Evolutionary conservation across 1,284 basidiomycete genomes (phyloP).

Genomic region (Ustilago crameri): DNA sequence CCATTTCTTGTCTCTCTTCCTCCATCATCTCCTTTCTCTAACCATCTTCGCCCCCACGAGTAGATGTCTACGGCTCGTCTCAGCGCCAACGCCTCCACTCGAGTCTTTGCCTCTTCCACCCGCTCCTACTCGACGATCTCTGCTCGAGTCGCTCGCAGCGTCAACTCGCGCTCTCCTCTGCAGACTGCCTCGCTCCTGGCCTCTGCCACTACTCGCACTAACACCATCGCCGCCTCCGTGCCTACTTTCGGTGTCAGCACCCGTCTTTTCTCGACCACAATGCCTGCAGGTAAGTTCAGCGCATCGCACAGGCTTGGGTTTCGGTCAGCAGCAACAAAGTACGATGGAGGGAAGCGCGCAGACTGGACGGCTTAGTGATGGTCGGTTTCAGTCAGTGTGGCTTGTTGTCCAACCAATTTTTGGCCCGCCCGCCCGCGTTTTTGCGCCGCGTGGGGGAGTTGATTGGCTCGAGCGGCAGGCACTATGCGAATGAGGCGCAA

Average conservation of each 20-base stretch:
- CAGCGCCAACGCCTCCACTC: slow-evolving; percentile 33
- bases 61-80: slow-evolving; percentile 49
- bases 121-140: slow-evolving; percentile 39
- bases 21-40: neutral
- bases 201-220: slow-evolving; percentile 17
- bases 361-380: too few species aligned
- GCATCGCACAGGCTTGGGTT: too few species aligned
- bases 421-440: too few species aligned
- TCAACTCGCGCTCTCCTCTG: slow-evolving; percentile 15
- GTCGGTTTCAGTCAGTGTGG: too few species aligned
- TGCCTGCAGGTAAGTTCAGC: slow-evolving; percentile 41
- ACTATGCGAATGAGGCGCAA: too few species aligned
- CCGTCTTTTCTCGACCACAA: slow-evolving; percentile 40
- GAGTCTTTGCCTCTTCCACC: slow-evolving; percentile 23
- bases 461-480: too few species aligned
- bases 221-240: slow-evolving; percentile 6
- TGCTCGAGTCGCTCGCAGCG: slow-evolving; percentile 38
- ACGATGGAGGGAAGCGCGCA: too few species aligned
- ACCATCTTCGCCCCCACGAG: slow-evolving; percentile 11
- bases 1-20: neutral
- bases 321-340: too few species aligned
- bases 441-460: too few species aligned
- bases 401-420: too few species aligned
- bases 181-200: slow-evolving; percentile 18
- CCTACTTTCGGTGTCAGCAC: slow-evolving; percentile 13